A percentile compares a stretch with the other conserved stretches of the same genome.
Evolutionary conservation across 2,329 filamentous ascomycete species (phyloP).

Genomic region (Emmonsia crescens): DNA sequence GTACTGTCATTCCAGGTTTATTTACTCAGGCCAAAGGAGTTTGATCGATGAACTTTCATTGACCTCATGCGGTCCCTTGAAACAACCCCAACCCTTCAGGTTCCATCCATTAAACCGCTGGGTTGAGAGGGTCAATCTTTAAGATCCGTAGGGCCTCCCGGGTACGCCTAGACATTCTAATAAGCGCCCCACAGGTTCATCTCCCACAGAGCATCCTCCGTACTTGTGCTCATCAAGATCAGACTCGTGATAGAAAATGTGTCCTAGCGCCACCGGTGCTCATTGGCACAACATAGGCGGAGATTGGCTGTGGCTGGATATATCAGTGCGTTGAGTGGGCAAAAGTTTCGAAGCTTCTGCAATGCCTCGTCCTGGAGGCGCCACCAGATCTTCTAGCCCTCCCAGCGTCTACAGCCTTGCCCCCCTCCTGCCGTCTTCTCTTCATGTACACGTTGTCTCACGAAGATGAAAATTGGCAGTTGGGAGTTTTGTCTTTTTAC

Average conservation of each 20-base stretch:
- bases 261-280: not conserved
- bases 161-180: not conserved
- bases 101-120: too few species aligned
- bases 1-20: too few species aligned
- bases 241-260: not conserved
- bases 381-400: not conserved
- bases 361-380: not conserved
- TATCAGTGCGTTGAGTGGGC: not conserved
- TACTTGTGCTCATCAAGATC: not conserved
- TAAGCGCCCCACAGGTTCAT: not conserved
- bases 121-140: too few species aligned
- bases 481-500: not conserved
- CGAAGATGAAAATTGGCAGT: too few species aligned
- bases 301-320: not conserved
- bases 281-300: not conserved
- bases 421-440: not conserved
- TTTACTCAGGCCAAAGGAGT: too few species aligned
- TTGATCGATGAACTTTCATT: too few species aligned
- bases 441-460: not conserved
- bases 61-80: not conserved
- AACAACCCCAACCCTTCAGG: too few species aligned
- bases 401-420: not conserved
- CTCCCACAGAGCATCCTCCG: not conserved
- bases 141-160: too few species aligned
- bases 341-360: not conserved